Evolutionary conservation across 148 eudicot species (phyloP), one percentile per base, ranked within the genome.

Genomic region (Pouteria glomerata): DNA sequence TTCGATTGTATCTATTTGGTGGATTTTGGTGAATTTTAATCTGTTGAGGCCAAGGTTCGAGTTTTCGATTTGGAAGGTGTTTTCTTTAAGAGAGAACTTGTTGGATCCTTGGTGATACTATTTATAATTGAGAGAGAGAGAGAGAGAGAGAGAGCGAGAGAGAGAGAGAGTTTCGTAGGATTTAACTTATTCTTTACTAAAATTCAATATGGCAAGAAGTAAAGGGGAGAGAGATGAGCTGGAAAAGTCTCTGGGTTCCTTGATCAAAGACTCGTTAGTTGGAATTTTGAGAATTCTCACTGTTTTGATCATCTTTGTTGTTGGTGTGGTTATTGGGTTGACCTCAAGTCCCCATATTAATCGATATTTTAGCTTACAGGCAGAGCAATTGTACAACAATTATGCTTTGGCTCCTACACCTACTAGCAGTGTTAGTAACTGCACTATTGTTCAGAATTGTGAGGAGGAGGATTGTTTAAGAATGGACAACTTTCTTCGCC

Each of bases 321-420:
- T 77, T 21, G 96, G 96, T 6, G 79, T 90, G 35, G 87, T 88
- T 1, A 75, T 90, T 16, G 90, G 96, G 35, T 73, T 90, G 66
- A 72, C 79, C 5, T 86, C 89, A 29, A 88, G 93, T 23, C 84
- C 93, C 3, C 88, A 85, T 67, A 76, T 90, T n/a, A 79, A 85
- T 75, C 64, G 79, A 24, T 83, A 81, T 58, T 74, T 81, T 45
- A 78, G 74, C 6, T 74, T 69, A 19, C 73, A 67, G 24, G 61
- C 71, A 1, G 72, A 81, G 33, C 66, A 72, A 4, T 73, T 74
- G 7, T 74, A 77, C 51, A 69, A 24, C 33, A 76, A 72, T 37
- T 73, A 67, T 57, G 55, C 42, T 0, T 34, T 48, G 15, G 58
- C 63, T 33, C 74, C 70, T 11, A 24, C 47, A 51, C 62, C 73